Percentiles rank a stretch among this genome's conserved stretches.
Conservation (phyloP, 805 yeast genomes). For the Yamadazyma phyllophila region DNA sequence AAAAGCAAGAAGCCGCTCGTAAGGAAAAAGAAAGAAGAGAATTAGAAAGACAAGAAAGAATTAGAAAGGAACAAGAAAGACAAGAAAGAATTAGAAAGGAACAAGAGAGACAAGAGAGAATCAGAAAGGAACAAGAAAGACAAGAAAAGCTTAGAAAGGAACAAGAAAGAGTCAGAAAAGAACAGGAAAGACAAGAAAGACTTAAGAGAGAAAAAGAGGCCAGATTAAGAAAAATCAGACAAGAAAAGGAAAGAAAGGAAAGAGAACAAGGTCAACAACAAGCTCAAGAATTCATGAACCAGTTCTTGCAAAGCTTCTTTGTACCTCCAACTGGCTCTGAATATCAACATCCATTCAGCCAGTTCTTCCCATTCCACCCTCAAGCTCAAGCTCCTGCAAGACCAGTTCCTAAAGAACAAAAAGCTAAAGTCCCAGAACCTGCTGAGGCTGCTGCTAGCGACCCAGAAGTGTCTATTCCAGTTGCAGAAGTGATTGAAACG, state of each 20-base stretch:
- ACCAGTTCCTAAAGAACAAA: slow-evolving; percentile 6
- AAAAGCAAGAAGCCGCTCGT: slow-evolving; percentile 2
- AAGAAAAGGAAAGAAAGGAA: slow-evolving; percentile 15
- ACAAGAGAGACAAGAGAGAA: slow-evolving; percentile 8
- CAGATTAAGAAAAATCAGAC: slow-evolving; percentile 14
- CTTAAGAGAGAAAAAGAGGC: slow-evolving; percentile 13
- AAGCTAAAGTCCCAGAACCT: background rate
- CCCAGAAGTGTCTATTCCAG: slow-evolving; percentile 11
- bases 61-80: slow-evolving; percentile 5
- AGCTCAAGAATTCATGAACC: slow-evolving; percentile 23
- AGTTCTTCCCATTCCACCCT: slow-evolving; percentile 1
- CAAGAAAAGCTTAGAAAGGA: slow-evolving; percentile 6
- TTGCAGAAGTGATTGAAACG: slow-evolving; percentile 11
- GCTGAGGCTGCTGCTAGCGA: background rate
- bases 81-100: slow-evolving; percentile 8
- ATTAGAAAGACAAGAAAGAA: slow-evolving; percentile 1
- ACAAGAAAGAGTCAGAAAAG: slow-evolving; percentile 9
- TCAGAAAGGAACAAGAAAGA: slow-evolving; percentile 8
- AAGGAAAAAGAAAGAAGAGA: slow-evolving; percentile 2
- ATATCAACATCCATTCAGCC: background rate
- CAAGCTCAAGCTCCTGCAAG: slow-evolving; percentile 6
- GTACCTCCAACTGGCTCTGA: slow-evolving; percentile 4
- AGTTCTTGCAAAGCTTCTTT: slow-evolving; percentile 19
- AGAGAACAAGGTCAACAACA: slow-evolving; percentile 19
- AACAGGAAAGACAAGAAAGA: slow-evolving; percentile 10